Evolutionary conservation across 139 green algal genomes (phyloP), one percentile per base, ranked within the genome.

Genomic region (Coelastrella sp.): DNA sequence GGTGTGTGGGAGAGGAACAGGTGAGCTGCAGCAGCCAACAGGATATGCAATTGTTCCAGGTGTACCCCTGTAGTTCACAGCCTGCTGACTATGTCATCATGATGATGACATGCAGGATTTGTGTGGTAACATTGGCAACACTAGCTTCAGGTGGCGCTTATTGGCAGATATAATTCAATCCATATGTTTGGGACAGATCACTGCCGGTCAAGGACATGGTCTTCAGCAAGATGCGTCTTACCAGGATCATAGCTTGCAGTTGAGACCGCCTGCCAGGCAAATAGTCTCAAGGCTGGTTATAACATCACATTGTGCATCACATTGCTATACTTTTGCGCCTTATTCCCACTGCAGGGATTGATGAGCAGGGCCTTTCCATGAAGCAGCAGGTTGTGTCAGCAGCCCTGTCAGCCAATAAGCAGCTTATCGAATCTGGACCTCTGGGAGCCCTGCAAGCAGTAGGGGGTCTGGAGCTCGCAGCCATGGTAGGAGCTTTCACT

Each of bases 381-480:
- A 93, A 93, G 77, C 37, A 35, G 5, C 3, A 7, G 0, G 85
- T 67, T 5, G 88, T 93, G 51, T 32, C 17, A 15, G 66, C 19
- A 2, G 89, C 86, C 1, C 67, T 93, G 17, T 78, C 62, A 2
- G 71, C 51, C 21, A 88, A 91, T 48, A 37, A 71, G n/a, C 27
- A 23, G 8, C 57, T 86, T 15, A 69, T 91, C 2, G n/a, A 77
- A 30, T 32, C 60, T 37, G 79, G 79, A 38, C 60, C 35, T 37
- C 72, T 32, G 53, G 43, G 34, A 38, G 79, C 79, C 11, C 63
- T 92, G 68, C 74, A 81, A 19, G 89, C 85, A 35, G 83, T 92
- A 13, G 89, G 89, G 17, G 89, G 89, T 6, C 83, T 92, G 15
- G 89, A 92, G 80, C n/a, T 92, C 0, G 89, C 88, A 3, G 89